Evolutionary conservation across 108 stramenopile genomes (phyloP).

Genomic region (Nitzschia sp.): DNA sequence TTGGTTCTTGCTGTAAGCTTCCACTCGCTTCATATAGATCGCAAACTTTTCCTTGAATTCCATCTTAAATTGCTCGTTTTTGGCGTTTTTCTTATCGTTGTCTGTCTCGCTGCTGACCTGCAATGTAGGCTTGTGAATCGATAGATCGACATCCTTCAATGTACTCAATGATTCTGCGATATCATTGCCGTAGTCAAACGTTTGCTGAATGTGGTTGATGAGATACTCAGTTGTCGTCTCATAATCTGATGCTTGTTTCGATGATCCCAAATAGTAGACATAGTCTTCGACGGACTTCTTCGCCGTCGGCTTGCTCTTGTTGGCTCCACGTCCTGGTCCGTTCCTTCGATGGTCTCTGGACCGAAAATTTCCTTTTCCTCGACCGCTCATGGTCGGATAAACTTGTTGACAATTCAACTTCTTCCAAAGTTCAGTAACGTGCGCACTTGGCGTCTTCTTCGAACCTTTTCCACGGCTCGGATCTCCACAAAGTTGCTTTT

Average conservation of each 20-base stretch:
- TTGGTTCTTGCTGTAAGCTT: conserved; percentile 1
- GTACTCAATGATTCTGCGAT: neutral
- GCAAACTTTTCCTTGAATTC: conserved; percentile 1
- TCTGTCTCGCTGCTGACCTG: neutral
- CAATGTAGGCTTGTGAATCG: neutral
- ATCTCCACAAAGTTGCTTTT: neutral
- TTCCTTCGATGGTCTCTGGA: neutral
- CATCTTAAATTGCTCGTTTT: conserved; percentile 10
- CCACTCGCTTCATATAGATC: neutral
- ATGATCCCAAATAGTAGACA: neutral
- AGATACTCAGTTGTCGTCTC: conserved; percentile 11
- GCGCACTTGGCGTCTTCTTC: neutral
- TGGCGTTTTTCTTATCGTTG: neutral
- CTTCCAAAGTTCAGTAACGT: neutral
- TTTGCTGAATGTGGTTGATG: conserved; percentile 5
- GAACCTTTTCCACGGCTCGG: neutral
- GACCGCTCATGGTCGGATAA: neutral
- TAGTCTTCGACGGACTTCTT: conserved; percentile 12
- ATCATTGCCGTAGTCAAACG: neutral
- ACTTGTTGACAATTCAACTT: neutral
- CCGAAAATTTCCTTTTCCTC: neutral
- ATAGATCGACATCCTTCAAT: neutral
- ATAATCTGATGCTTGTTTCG: conserved; percentile 9
- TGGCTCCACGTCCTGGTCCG: neutral
- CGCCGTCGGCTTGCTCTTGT: neutral